phyloP scores from a whole-genome alignment of 805 yeast species.

The Ogataea sp. region DNA sequence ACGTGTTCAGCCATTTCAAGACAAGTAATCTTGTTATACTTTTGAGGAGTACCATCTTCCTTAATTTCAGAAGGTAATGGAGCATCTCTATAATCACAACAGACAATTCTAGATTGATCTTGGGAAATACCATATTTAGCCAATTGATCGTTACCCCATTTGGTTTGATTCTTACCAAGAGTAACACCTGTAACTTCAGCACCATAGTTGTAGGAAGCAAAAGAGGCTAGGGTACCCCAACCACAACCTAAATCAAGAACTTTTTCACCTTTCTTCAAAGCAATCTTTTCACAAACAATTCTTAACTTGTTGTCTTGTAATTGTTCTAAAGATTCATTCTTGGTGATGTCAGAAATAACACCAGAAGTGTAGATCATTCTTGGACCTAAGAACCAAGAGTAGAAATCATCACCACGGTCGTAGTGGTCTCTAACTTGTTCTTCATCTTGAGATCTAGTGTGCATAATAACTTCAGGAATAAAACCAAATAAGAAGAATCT shows the following conservation, averaged over 20 bases:
- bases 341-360: slow-evolving; percentile 59
- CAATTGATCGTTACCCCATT: slow-evolving; percentile 74
- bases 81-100: slow-evolving; percentile 86
- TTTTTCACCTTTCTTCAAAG: slow-evolving; percentile 60
- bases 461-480: slow-evolving; percentile 90
- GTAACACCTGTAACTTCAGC: slow-evolving; percentile 88
- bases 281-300: slow-evolving; percentile 81
- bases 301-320: slow-evolving; percentile 87
- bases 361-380: slow-evolving; percentile 94
- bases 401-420: slow-evolving; percentile 94
- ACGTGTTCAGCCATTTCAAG: slow-evolving; percentile 96
- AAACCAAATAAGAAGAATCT: slow-evolving; percentile 76
- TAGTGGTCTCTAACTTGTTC: slow-evolving; percentile 94
- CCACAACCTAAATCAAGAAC: slow-evolving; percentile 89
- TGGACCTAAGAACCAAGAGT: slow-evolving; percentile 90
- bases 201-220: slow-evolving; percentile 73
- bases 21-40: slow-evolving; percentile 81
- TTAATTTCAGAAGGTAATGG: slow-evolving; percentile 50
- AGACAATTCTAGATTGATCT: slow-evolving; percentile 68
- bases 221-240: slow-evolving; percentile 90
- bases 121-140: slow-evolving; percentile 57
- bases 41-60: slow-evolving; percentile 26
- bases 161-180: slow-evolving; percentile 83
- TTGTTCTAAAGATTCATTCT: slow-evolving; percentile 67
- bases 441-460: slow-evolving; percentile 89